Conservation (phyloP, 1,284 basidiomycete species). For the Fomitopsis pinicola region DNA sequence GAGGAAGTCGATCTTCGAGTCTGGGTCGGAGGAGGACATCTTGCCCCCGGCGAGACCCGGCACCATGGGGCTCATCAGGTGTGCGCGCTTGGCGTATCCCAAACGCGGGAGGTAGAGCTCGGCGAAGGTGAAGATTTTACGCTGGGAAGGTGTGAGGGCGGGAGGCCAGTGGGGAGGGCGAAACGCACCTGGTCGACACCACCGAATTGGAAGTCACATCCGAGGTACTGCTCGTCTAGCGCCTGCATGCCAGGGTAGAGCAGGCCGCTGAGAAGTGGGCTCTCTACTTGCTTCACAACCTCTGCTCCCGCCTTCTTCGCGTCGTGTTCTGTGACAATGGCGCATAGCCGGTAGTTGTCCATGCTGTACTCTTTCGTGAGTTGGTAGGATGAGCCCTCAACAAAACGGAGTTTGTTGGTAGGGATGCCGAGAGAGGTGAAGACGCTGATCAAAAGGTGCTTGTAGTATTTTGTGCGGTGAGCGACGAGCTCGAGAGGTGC, state of each 20-base stretch:
- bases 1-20: conserved; percentile 98
- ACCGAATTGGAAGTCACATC: conserved; percentile 97
- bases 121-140: conserved; percentile 99
- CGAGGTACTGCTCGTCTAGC: conserved; percentile 96
- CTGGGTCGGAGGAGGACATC: conserved; percentile 98
- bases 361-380: conserved; percentile 90
- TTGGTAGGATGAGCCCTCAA: conserved; percentile 91
- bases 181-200: conserved; percentile 87
- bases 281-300: conserved; percentile 97
- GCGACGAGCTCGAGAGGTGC: conserved; percentile 93
- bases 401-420: conserved; percentile 78
- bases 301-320: conserved; percentile 99
- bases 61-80: conserved; percentile 99
- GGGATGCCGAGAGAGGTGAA: conserved; percentile 92
- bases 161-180: conserved; percentile 2
- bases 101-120: conserved; percentile 92
- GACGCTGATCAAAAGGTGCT: conserved; percentile 77
- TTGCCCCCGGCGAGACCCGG: conserved; percentile 94
- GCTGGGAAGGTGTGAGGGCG: conserved; percentile 39
- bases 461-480: conserved; percentile 90
- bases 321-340: conserved; percentile 92
- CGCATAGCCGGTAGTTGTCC: conserved; percentile 90
- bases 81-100: conserved; percentile 93
- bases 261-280: conserved; percentile 85
- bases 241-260: conserved; percentile 97